phyloP scores from a whole-genome alignment of 2,329 filamentous ascomycete species.

The Colletotrichum higginsianum region DNA sequence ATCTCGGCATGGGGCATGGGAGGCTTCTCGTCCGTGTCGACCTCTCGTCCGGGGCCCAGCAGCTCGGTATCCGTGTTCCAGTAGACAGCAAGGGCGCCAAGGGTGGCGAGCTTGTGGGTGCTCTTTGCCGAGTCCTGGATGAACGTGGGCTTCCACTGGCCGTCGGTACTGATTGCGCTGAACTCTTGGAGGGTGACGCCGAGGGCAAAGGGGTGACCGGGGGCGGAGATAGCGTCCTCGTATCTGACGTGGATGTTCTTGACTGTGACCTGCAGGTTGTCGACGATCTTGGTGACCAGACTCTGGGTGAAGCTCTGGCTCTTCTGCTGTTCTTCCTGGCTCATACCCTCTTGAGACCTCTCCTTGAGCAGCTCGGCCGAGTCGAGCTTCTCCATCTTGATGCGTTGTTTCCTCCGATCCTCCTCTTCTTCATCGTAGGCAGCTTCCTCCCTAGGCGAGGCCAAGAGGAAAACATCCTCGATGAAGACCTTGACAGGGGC shows the following conservation, averaged over 20 bases:
- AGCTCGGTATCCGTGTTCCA: conserved; percentile 97
- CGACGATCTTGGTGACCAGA: conserved; percentile 94
- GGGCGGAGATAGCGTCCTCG: conserved; percentile 95
- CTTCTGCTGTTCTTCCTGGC: conserved; percentile 94
- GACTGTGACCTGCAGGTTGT: conserved; percentile 97
- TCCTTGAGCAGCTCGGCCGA: conserved; percentile 96
- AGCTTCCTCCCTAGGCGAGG: conserved; percentile 94
- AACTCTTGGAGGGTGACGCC: conserved; percentile 95
- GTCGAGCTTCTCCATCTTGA: conserved; percentile 99
- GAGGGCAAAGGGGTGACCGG: conserved; percentile 93
- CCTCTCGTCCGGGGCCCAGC: conserved; percentile 85
- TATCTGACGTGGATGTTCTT: conserved; percentile 99
- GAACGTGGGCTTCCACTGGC: conserved; percentile 95
- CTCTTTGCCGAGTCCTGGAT: conserved; percentile 87
- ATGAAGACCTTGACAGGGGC: conserved; percentile 96
- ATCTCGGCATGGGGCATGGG: conserved; percentile 81
- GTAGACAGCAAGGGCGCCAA: conserved; percentile 92
- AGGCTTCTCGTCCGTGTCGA: conserved; percentile 71
- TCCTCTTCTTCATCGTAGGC: conserved; percentile 96
- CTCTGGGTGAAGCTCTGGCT: conserved; percentile 98
- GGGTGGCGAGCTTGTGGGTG: conserved; percentile 93
- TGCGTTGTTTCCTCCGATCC: conserved; percentile 84
- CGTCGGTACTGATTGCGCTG: conserved; percentile 96
- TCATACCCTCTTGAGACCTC: conserved; percentile 91
- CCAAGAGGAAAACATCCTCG: conserved; percentile 95